phyloP scores from a whole-genome alignment of 331 rosid genomes.

The Telfairia occidentalis region DNA sequence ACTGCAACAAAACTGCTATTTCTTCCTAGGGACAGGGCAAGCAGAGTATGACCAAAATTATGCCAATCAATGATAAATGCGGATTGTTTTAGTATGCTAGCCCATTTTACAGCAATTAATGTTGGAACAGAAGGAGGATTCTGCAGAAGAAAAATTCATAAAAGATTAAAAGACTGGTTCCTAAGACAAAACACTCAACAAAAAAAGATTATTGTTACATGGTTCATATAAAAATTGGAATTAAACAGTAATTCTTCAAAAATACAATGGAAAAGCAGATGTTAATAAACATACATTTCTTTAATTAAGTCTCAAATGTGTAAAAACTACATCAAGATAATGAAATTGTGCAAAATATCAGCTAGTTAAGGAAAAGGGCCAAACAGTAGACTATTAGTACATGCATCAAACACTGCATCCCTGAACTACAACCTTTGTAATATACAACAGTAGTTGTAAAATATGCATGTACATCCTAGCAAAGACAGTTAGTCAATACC shows the following conservation, averaged over 20 bases:
- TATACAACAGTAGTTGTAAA: not conserved
- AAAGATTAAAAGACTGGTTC: not conserved
- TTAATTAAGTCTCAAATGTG: not conserved
- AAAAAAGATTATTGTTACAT: not conserved
- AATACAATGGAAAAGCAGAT: not conserved
- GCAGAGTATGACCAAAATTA: slow-evolving; percentile 88
- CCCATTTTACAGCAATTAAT: slow-evolving; percentile 83
- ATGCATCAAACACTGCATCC: not conserved
- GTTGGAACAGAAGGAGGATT: slow-evolving; percentile 99
- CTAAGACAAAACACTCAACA: not conserved
- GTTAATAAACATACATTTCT: not conserved
- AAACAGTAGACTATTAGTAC: not conserved
- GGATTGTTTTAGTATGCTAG: slow-evolving; percentile 68
- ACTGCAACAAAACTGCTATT: slow-evolving; percentile 60
- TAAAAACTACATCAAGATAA: not conserved
- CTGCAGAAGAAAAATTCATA: slow-evolving; percentile 31
- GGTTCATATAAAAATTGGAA: not conserved
- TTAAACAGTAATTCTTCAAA: not conserved
- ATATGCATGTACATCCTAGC: not conserved
- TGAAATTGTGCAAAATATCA: not conserved
- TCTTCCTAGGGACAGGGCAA: slow-evolving; percentile 78
- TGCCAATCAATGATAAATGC: slow-evolving; percentile 91
- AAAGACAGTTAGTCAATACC: not conserved
- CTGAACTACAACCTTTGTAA: not conserved
- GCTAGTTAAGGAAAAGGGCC: not conserved